Base-by-base conservation (phyloP, 2,329 filamentous ascomycete species). In the Pseudogymnoascus sp. region DNA sequence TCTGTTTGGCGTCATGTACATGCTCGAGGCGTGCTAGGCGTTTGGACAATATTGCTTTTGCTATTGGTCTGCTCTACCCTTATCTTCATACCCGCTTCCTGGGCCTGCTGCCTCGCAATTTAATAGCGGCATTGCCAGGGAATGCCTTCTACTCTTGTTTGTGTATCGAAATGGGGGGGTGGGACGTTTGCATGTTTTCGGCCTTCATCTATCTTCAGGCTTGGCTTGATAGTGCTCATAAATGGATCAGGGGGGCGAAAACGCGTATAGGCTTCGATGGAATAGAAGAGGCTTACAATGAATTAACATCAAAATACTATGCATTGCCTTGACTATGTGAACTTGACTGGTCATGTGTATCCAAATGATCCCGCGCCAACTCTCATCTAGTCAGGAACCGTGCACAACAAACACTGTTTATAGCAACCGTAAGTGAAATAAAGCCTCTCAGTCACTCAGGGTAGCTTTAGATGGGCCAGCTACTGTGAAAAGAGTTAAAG, bases 241-340 rank as follows among this genome's bases (percentile, higher is more conserved):
- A 56, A 56, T 56, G 50, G 50, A 31, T 56, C 50, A 16, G 50
- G 50, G 47, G 50, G 50, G 50, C 50, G 50, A 56, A 56, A 56
- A 56, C 28, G 50, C 50, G 28, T 56, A 56, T 56, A 56, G 50
- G 28, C 50, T 56, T 56, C 50, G 50, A 21, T 56, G 50, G 50
- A 56, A 56, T 56, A 56, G 50, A 56, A 56, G 50, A 56, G 50
- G 50, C 50, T 56, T 56, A 56, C 50, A 56, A 56, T 56, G 50
- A 56, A 56, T 56, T 56, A 35, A 56, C 50, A 56, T 56, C 50
- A 33, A 35, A 56, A 56, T 56, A 56, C 33, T 33, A 21, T 56
- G 50, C 50, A 33, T 21, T 33, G 11, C 5, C 16, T 56, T 56
- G n/a, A 56, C 16, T 53, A 31, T 56, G 28, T 56, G 50, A 56